Evolutionary conservation across 2,329 filamentous ascomycete genomes (phyloP).

Genomic region (Phialocephala subalpina): DNA sequence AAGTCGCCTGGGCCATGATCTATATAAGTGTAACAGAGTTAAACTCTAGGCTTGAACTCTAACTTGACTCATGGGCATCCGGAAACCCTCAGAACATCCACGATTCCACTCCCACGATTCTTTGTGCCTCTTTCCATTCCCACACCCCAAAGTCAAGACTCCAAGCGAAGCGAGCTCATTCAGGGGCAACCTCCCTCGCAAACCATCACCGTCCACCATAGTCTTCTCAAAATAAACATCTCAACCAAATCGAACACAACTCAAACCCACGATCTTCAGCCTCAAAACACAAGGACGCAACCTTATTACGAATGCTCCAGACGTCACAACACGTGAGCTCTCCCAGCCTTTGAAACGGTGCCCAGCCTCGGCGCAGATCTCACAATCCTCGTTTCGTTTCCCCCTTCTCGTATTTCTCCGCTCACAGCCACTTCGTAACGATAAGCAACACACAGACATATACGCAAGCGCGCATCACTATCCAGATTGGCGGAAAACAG

Average conservation of each 20-base stretch:
- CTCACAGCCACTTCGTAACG: background rate
- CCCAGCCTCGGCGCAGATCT: slow-evolving; percentile 3
- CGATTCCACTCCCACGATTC: too few relatives aligned
- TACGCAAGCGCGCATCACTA: background rate
- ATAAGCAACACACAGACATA: background rate
- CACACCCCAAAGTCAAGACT: background rate
- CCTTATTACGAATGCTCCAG: background rate
- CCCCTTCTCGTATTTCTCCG: background rate
- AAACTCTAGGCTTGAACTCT: background rate
- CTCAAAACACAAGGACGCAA: slow-evolving; percentile 5
- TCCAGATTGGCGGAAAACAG: background rate
- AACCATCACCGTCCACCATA: background rate
- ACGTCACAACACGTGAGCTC: slow-evolving; percentile 2
- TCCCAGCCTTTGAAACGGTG: background rate
- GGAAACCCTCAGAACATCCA: background rate
- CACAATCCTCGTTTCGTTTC: slow-evolving; percentile 8
- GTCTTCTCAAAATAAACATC: background rate
- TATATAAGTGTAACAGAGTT: background rate
- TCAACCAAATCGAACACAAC: background rate
- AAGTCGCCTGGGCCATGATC: background rate
- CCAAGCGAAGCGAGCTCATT: slow-evolving; percentile 2
- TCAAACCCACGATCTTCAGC: background rate
- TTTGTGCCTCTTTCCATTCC: background rate
- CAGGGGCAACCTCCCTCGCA: background rate
- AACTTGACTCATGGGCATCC: background rate